These are phyloP conservation scores for Globisporangium spiculum DNA, from an alignment of 352 stramenopile species.

Conservation along the genomic window DNA sequence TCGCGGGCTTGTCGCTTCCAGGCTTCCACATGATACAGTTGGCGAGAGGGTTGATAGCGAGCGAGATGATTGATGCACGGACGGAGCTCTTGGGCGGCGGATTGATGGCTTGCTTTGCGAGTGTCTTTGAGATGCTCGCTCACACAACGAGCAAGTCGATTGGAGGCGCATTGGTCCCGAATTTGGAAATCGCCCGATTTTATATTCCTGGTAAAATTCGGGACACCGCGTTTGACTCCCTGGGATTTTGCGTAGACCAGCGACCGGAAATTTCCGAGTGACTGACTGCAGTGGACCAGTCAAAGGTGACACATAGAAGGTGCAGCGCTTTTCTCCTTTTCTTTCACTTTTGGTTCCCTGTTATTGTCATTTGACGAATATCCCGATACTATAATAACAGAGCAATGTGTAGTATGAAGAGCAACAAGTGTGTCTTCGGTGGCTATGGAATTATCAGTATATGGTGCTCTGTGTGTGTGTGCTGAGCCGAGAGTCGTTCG, in stretches of 20 bases:
- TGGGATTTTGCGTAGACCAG: too few relatives aligned
- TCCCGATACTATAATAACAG: too few relatives aligned
- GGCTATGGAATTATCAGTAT: too few relatives aligned
- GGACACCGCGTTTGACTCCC: too few relatives aligned
- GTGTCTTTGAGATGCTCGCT: background rate
- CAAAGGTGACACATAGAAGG: background rate
- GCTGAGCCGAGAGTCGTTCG: too few relatives aligned
- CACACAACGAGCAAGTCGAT: background rate
- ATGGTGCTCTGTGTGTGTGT: too few relatives aligned
- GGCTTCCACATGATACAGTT: constrained; percentile 23
- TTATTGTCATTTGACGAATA: too few relatives aligned
- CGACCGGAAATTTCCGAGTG: background rate
- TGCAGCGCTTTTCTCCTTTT: background rate
- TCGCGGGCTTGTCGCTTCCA: constrained; percentile 16
- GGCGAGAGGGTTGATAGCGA: background rate
- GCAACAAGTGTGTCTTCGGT: too few relatives aligned
- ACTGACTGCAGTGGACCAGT: background rate
- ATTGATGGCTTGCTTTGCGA: constrained; percentile 1
- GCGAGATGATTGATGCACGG: background rate
- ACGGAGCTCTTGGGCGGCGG: constrained; percentile 6
- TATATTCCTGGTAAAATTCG: too few relatives aligned
- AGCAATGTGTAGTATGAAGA: too few relatives aligned
- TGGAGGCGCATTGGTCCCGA: constrained; percentile 14
- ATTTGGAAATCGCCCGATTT: background rate
- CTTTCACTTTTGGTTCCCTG: background rate